These are phyloP conservation scores for Calonectria leucothoes DNA, from an alignment of 2,329 filamentous ascomycete species.

Conservation along the genomic window DNA sequence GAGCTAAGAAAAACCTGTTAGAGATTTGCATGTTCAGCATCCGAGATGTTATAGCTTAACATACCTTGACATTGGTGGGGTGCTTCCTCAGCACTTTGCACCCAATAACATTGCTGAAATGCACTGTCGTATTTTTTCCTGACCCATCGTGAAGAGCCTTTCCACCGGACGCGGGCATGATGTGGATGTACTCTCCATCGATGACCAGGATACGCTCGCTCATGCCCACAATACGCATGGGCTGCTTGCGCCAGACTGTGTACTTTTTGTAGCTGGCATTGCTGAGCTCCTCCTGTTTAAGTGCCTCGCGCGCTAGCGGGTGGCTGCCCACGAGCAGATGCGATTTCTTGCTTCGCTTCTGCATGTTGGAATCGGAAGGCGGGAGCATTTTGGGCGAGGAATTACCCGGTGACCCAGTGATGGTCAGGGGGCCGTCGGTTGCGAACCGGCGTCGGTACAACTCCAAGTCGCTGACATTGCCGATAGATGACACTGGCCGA, in stretches of 20 bases:
- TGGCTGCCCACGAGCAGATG: slow-evolving; percentile 67
- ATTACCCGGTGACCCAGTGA: slow-evolving; percentile 75
- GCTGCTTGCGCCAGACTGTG: slow-evolving; percentile 83
- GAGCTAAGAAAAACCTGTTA: slow-evolving; percentile 54
- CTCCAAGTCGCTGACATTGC: slow-evolving; percentile 80
- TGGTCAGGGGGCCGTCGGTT: slow-evolving; percentile 76
- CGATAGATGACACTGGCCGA: slow-evolving; percentile 82
- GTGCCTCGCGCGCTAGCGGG: slow-evolving; percentile 73
- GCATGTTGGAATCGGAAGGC: slow-evolving; percentile 57
- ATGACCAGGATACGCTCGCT: slow-evolving; percentile 83
- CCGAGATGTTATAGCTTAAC: neutral
- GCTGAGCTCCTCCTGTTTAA: slow-evolving; percentile 69
- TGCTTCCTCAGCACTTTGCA: slow-evolving; percentile 85
- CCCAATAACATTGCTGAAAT: slow-evolving; percentile 84
- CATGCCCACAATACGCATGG: slow-evolving; percentile 81
- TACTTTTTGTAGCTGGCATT: slow-evolving; percentile 78
- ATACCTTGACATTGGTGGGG: slow-evolving; percentile 81
- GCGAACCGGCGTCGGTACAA: slow-evolving; percentile 80
- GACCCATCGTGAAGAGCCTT: slow-evolving; percentile 73
- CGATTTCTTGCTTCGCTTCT: slow-evolving; percentile 63
- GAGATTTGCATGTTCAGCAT: neutral
- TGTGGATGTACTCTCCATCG: slow-evolving; percentile 88
- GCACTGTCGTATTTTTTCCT: slow-evolving; percentile 82
- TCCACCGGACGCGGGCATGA: slow-evolving; percentile 77
- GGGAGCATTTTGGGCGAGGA: slow-evolving; percentile 75